Evolutionary conservation across 1,139 yeast genomes (phyloP).

Genomic region (Hansenula sp.): DNA sequence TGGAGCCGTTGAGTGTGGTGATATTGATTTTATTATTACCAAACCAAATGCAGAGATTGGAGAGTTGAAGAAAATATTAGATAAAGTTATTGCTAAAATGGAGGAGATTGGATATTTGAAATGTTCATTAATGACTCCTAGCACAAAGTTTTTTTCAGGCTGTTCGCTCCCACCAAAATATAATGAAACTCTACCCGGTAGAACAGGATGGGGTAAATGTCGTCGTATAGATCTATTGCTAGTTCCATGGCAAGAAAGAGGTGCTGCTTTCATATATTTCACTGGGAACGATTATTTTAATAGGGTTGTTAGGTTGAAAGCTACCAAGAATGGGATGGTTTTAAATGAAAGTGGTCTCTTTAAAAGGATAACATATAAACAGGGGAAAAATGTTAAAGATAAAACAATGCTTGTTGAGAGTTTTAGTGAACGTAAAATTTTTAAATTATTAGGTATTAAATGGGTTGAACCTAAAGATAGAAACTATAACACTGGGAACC

Average conservation of each 20-base stretch:
- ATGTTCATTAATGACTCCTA: conserved; percentile 9
- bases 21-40: conserved; percentile 54
- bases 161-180: conserved; percentile 14
- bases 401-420: conserved; percentile 36
- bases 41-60: conserved; percentile 28
- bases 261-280: conserved; percentile 52
- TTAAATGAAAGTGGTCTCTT: conserved; percentile 50
- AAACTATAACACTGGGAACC: conserved; percentile 25
- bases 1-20: conserved; percentile 48
- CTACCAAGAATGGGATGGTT: conserved; percentile 39
- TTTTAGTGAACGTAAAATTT: conserved; percentile 43
- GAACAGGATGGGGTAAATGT: conserved; percentile 29
- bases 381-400: conserved; percentile 11
- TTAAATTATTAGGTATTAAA: conserved; percentile 41
- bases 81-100: conserved; percentile 29
- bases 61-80: conserved; percentile 16
- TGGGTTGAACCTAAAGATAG: conserved; percentile 46
- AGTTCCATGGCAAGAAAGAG: conserved; percentile 46
- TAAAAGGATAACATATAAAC: conserved; percentile 7
- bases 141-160: conserved; percentile 16
- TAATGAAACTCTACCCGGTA: conserved; percentile 13
- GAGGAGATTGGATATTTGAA: conserved; percentile 16
- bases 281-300: conserved; percentile 59
- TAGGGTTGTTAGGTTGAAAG: conserved; percentile 44
- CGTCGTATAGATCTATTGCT: conserved; percentile 54